phyloP scores from a whole-genome alignment of 1,139 yeast species.

The Debaryomycetaceae sp. region DNA sequence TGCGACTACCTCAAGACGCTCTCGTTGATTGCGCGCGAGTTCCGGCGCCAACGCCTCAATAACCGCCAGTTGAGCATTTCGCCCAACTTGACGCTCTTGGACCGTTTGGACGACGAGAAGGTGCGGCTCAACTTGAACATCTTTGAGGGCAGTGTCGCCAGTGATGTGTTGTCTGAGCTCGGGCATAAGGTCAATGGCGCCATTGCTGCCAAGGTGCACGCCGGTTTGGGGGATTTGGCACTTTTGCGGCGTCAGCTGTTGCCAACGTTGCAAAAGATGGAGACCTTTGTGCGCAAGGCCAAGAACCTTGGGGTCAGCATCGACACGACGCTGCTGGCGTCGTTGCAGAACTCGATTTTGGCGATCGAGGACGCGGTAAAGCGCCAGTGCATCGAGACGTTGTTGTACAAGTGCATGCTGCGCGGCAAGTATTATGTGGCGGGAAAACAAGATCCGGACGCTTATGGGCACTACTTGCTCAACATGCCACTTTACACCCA shows the following conservation, averaged over 20 bases:
- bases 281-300: slow-evolving; percentile 70
- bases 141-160: slow-evolving; percentile 58
- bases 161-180: slow-evolving; percentile 66
- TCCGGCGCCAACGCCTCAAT: slow-evolving; percentile 67
- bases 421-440: slow-evolving; percentile 87
- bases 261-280: slow-evolving; percentile 80
- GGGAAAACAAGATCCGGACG: slow-evolving; percentile 80
- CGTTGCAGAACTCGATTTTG: slow-evolving; percentile 69
- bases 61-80: slow-evolving; percentile 44
- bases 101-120: slow-evolving; percentile 82
- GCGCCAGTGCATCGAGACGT: slow-evolving; percentile 74
- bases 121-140: slow-evolving; percentile 69
- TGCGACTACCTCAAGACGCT: slow-evolving; percentile 65
- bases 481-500: slow-evolving; percentile 87
- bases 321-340: slow-evolving; percentile 71
- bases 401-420: slow-evolving; percentile 75
- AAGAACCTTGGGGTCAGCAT: slow-evolving; percentile 61
- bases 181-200: slow-evolving; percentile 79
- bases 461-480: slow-evolving; percentile 72
- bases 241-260: slow-evolving; percentile 83
- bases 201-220: slow-evolving; percentile 76
- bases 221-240: slow-evolving; percentile 74
- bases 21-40: slow-evolving; percentile 62
- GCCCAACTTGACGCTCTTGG: slow-evolving; percentile 65
- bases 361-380: slow-evolving; percentile 57